Evolutionary conservation across 208 protist species (phyloP), one percentile per base, ranked within the genome.

Genomic region (Leptomonas seymouri): DNA sequence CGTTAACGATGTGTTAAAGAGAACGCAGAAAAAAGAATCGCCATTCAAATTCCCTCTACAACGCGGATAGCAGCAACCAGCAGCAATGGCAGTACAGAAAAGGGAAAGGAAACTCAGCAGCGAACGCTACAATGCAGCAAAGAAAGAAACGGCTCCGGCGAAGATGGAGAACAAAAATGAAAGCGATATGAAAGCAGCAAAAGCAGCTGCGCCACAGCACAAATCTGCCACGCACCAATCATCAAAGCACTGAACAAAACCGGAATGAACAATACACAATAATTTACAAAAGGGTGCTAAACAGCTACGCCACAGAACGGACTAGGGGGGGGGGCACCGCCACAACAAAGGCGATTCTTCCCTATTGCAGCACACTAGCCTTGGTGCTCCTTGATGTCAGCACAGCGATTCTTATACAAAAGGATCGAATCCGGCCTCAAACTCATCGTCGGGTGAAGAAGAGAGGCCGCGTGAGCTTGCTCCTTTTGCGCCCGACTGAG

Each of bases 381-480:
- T 23, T 18, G n/a, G 3, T 12, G 42, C 48, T 56, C 11, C 55
- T 25, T 61, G 25, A n/a, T 45, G 14, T 28, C 14, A 28, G 15
- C 1, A 16, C n/a, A n/a, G 34, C 20, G 34, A 23, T 28, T 16
- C 18, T 48, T 70, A 85, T 11, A 74, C 71, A 74, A 89, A 89
- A 12, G 84, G 84, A 25, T 89, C 71, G 42, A 89, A 89, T 0
- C 66, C 84, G 25, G 84, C 61, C 44, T 81, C 62, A 42, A 86
- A 86, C 23, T 84, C 76, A 9, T 67, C 71, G 21, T 69, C 62
- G 14, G 57, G 68, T 4, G 58, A 62, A 44, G 63, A 72, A 25
- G 55, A 72, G 11, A 21, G 36, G n/a, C 15, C 34, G 57, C 41
- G 21, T 30, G 27, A 49, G 7, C 31, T 2, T 20, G 28, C 18